phyloP scores from a whole-genome alignment of 2,329 filamentous ascomycete genomes.

The Periglandula ipomoeae region DNA sequence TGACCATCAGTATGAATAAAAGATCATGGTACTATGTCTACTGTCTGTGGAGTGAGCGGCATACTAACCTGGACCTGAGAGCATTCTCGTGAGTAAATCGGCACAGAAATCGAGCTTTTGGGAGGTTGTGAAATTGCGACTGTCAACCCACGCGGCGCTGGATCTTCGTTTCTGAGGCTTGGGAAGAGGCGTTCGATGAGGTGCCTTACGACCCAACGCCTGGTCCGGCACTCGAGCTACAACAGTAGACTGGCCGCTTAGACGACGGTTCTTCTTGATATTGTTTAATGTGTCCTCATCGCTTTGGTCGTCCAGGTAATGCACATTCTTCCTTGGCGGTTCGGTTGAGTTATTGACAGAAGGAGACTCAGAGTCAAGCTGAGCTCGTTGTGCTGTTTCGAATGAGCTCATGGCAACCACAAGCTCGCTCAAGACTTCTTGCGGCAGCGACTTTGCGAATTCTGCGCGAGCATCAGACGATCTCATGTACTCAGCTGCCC shows the following conservation, averaged over 20 bases:
- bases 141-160: conserved; percentile 22
- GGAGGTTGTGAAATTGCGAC: conserved; percentile 23
- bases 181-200: conserved; percentile 18
- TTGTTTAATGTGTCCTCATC: conserved; percentile 10
- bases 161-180: conserved; percentile 28
- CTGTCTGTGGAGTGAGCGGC: background rate
- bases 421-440: conserved; percentile 53
- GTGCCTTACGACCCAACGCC: conserved; percentile 19
- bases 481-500: conserved; percentile 56
- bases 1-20: background rate
- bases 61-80: conserved; percentile 47
- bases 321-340: conserved; percentile 35
- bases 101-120: conserved; percentile 49
- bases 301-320: conserved; percentile 27
- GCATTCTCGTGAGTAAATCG: conserved; percentile 49
- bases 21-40: background rate
- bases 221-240: conserved; percentile 14
- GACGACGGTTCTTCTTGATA: conserved; percentile 34
- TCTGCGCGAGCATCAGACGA: conserved; percentile 45
- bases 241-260: conserved; percentile 14
- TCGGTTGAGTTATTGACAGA: conserved; percentile 11
- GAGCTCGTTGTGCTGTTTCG: conserved; percentile 25
- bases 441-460: conserved; percentile 51
- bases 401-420: conserved; percentile 53
- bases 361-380: conserved; percentile 11